These are phyloP conservation scores for Tulasnella sp. DNA, from an alignment of 768 basidiomycete genomes.

Conservation along the genomic window DNA sequence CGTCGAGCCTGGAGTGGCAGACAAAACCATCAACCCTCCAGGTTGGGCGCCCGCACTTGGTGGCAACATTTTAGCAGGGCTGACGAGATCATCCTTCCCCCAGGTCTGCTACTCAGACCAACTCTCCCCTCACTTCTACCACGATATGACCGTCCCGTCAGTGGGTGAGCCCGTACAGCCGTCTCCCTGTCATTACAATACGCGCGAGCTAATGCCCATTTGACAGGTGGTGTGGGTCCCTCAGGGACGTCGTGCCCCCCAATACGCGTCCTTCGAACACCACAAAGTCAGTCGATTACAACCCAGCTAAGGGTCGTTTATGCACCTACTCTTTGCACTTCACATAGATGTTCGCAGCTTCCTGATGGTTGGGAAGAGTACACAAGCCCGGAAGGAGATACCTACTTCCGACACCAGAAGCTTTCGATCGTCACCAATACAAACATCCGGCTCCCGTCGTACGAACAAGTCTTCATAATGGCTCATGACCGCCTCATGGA, in stretches of 20 bases:
- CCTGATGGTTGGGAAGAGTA: not conserved
- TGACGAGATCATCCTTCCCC: too few species aligned
- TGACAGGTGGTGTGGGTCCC: too few species aligned
- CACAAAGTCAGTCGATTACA: not conserved
- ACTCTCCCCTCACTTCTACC: too few species aligned
- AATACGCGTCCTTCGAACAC: not conserved
- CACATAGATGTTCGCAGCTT: not conserved
- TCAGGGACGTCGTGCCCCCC: not conserved
- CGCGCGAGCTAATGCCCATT: too few species aligned
- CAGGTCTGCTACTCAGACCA: too few species aligned
- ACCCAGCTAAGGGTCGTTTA: not conserved
- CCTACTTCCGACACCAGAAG: not conserved
- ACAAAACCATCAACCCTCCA: too few species aligned
- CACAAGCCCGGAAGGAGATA: not conserved
- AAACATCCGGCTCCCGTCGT: not conserved
- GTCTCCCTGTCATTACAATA: too few species aligned
- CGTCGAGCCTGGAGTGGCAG: too few species aligned
- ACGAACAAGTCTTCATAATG: not conserved
- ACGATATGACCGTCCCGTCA: not conserved
- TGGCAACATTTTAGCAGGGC: too few species aligned
- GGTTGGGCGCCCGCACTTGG: too few species aligned
- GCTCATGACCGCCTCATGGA: not conserved
- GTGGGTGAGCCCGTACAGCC: not conserved
- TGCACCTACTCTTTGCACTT: not conserved
- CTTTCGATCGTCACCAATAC: not conserved